Conservation (phyloP, 2,329 filamentous ascomycete species). For the Ophiognomonia clavigignenti-juglandacearum region DNA sequence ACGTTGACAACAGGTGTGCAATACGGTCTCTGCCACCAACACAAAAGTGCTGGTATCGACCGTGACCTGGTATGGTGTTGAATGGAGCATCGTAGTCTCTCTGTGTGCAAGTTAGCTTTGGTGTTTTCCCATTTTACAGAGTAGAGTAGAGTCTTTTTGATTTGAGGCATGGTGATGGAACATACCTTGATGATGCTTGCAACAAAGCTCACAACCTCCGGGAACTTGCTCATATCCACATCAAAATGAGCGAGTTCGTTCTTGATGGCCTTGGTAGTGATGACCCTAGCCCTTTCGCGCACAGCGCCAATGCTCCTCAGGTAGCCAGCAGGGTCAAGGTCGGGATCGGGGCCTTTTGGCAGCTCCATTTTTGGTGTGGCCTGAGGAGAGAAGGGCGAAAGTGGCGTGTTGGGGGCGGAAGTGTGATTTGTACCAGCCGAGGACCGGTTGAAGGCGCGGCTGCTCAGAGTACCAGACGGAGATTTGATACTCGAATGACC, state of each 20-base stretch:
- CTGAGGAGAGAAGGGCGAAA: conserved; percentile 48
- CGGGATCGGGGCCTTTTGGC: conserved; percentile 80
- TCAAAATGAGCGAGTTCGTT: conserved; percentile 82
- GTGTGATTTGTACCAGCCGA: conserved; percentile 43
- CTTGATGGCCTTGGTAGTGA: conserved; percentile 70
- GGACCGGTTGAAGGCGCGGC: conserved; percentile 40
- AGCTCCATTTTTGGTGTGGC: conserved; percentile 70
- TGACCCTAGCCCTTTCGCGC: conserved; percentile 68
- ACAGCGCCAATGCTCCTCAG: conserved; percentile 86
- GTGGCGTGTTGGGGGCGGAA: conserved; percentile 37
- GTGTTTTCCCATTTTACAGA: background rate
- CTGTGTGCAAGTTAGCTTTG: conserved; percentile 24
- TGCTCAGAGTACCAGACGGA: conserved; percentile 28
- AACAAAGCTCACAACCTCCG: conserved; percentile 78
- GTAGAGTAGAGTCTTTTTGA: too few relatives aligned
- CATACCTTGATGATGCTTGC: conserved; percentile 91
- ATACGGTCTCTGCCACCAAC: conserved; percentile 73
- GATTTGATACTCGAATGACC: conserved; percentile 43
- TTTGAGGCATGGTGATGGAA: background rate
- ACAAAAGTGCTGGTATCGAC: conserved; percentile 78
- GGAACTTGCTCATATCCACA: conserved; percentile 80
- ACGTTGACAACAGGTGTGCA: conserved; percentile 64
- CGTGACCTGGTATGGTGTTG: conserved; percentile 73
- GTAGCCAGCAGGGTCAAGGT: conserved; percentile 83
- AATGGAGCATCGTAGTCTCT: conserved; percentile 53